phyloP scores from a whole-genome alignment of 306 rosid genomes.

The Coriaria nepalensis region DNA sequence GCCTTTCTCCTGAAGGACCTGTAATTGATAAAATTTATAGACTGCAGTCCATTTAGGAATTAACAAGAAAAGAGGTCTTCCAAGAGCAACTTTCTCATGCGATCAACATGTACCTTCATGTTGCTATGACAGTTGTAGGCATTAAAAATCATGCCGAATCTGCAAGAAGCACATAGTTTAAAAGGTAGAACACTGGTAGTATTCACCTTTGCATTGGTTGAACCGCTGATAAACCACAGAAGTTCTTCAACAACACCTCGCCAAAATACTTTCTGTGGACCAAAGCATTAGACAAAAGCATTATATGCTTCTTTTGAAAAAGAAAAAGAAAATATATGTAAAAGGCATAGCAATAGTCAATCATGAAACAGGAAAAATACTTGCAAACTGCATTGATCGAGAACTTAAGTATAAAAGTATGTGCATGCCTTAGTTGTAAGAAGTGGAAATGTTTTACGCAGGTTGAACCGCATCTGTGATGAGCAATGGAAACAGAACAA shows the following conservation, averaged over 20 bases:
- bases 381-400: conserved; percentile 5
- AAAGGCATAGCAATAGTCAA: too few relatives aligned
- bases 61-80: too few relatives aligned
- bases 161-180: conserved; percentile 4
- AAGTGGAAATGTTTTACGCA: conserved; percentile 78
- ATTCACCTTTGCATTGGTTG: conserved; percentile 86
- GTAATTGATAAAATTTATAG: conserved; percentile 16
- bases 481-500: conserved; percentile 11
- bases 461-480: conserved; percentile 74
- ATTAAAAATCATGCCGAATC: neutral
- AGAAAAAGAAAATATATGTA: too few relatives aligned
- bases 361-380: neutral
- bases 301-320: too few relatives aligned
- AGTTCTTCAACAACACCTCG: conserved; percentile 97
- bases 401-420: neutral
- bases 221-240: conserved; percentile 96
- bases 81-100: too few relatives aligned
- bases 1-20: conserved; percentile 85
- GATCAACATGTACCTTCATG: too few relatives aligned
- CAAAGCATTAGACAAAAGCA: conserved; percentile 10
- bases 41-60: too few relatives aligned
- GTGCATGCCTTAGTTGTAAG: conserved; percentile 80
- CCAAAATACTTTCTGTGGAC: conserved; percentile 87
- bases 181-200: neutral
- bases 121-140: too few relatives aligned